Percentiles rank a stretch among this genome's conserved stretches.
These are phyloP conservation scores for Talaromyces trachyspermus DNA, from an alignment of 495 filamentous ascomycete species.

Conservation along the genomic window DNA sequence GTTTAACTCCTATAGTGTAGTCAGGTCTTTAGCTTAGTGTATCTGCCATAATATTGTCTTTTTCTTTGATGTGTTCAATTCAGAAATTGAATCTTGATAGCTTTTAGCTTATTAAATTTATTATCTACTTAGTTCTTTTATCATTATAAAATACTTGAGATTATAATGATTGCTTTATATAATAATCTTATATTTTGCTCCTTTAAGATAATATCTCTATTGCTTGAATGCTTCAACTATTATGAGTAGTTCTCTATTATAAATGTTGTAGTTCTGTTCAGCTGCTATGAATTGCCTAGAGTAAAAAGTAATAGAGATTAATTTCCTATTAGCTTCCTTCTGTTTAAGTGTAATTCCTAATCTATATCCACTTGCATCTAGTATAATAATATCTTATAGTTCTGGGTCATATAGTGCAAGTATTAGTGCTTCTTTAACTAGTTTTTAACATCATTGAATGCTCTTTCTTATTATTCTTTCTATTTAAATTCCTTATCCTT, in stretches of 20 bases:
- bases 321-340: not conserved
- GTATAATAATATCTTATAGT: not conserved
- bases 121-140: constrained; percentile 11
- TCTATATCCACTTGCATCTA: not conserved
- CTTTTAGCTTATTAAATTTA: constrained; percentile 11
- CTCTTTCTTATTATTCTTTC: not conserved
- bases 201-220: constrained; percentile 17
- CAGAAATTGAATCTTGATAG: constrained; percentile 10
- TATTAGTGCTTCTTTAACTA: not conserved
- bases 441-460: constrained; percentile 11
- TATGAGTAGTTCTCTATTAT: no score
- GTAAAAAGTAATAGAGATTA: constrained; percentile 13
- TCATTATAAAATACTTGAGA: constrained; percentile 14
- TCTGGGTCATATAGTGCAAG: not conserved
- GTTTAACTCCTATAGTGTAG: constrained; percentile 8
- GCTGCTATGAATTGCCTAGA: constrained; percentile 16
- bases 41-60: constrained; percentile 10
- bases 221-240: no score
- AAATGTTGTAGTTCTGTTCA: constrained; percentile 25
- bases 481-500: constrained; percentile 10
- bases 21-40: constrained; percentile 8
- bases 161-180: constrained; percentile 17
- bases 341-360: not conserved
- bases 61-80: constrained; percentile 12
- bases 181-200: constrained; percentile 5